Evolutionary conservation across 2,329 filamentous ascomycete genomes (phyloP).

Genomic region (Stagonosporopsis cucurbitacearum): DNA sequence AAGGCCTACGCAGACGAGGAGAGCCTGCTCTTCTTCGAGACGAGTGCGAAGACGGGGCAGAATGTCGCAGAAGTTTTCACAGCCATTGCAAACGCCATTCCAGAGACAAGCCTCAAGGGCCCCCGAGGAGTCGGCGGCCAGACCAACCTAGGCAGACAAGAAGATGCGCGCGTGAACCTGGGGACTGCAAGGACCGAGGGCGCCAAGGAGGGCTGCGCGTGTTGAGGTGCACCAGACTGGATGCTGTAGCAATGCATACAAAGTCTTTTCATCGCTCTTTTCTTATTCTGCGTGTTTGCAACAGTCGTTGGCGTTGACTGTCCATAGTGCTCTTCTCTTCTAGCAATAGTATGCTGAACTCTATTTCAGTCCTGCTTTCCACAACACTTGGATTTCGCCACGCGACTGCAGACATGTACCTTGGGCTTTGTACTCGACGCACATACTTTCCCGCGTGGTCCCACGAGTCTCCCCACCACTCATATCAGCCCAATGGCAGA

Average conservation of each 20-base stretch:
- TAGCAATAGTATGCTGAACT: conserved; percentile 1
- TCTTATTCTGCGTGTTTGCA: conserved; percentile 1
- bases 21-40: conserved; percentile 94
- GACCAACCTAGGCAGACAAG: conserved; percentile 62
- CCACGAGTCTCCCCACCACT: background rate
- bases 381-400: background rate
- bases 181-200: conserved; percentile 72
- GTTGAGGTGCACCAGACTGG: conserved; percentile 56
- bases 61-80: conserved; percentile 97
- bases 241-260: conserved; percentile 16
- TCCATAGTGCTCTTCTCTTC: conserved; percentile 6
- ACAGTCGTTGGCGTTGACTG: background rate
- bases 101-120: conserved; percentile 93
- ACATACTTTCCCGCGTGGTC: background rate
- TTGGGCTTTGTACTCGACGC: background rate
- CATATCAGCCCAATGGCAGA: background rate
- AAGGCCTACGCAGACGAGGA: conserved; percentile 95
- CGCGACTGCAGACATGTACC: background rate
- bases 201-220: conserved; percentile 92
- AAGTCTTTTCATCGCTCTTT: conserved; percentile 2
- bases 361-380: background rate
- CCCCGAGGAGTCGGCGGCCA: conserved; percentile 69
- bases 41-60: conserved; percentile 92
- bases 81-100: conserved; percentile 96
- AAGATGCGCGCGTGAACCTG: conserved; percentile 81